Evolutionary conservation across 106 monocot genomes (phyloP).

Genomic region (Dendrobium catenatum): DNA sequence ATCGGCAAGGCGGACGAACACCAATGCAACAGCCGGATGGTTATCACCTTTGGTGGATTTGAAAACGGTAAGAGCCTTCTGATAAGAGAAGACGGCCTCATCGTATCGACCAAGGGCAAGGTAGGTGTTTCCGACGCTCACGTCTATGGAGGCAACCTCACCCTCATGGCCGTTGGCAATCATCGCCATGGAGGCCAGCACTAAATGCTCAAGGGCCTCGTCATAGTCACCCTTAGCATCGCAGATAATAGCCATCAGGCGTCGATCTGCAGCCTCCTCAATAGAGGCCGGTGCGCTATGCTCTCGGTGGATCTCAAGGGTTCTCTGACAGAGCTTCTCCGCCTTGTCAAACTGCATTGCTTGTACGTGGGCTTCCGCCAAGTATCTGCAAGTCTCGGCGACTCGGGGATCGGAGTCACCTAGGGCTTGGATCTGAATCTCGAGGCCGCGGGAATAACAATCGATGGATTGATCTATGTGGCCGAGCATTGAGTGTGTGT

Average conservation of each 20-base stretch:
- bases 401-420: constrained; percentile 51
- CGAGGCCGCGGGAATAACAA: constrained; percentile 44
- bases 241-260: constrained; percentile 51
- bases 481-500: constrained; percentile 55
- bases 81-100: constrained; percentile 62
- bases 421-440: constrained; percentile 55
- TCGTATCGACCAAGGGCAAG: constrained; percentile 51
- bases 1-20: constrained; percentile 51
- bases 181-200: constrained; percentile 57
- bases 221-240: constrained; percentile 61
- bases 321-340: constrained; percentile 47
- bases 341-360: constrained; percentile 60
- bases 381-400: constrained; percentile 58
- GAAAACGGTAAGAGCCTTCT: constrained; percentile 56
- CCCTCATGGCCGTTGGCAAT: constrained; percentile 41
- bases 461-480: constrained; percentile 41
- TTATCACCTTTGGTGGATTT: constrained; percentile 48
- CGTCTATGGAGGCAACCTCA: constrained; percentile 47
- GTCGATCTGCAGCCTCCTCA: constrained; percentile 56
- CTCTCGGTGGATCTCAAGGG: constrained; percentile 55
- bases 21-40: constrained; percentile 46
- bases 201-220: constrained; percentile 52
- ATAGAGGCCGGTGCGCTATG: constrained; percentile 55
- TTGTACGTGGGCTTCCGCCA: constrained; percentile 66
- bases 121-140: constrained; percentile 54